Evolutionary conservation across 2,329 filamentous ascomycete genomes (phyloP), one percentile per base, ranked within the genome.

Genomic region (Alternaria consortialis): DNA sequence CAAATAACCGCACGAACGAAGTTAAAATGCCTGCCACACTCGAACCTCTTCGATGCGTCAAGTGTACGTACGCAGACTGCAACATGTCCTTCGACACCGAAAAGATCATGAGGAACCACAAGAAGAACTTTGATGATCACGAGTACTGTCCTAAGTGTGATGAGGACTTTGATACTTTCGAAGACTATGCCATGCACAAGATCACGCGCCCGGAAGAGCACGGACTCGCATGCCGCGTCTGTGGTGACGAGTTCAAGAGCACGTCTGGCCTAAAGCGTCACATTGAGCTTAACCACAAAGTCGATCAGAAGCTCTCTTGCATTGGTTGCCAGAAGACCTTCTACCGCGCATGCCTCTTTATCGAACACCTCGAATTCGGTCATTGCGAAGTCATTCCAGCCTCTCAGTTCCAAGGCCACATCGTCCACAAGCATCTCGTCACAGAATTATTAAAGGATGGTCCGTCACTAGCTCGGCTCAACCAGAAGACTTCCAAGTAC

Each of bases 211-310:
- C 77, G 1, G 67, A 74, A 53, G 70, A 77, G 3, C 80, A 79
- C 31, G 83, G 86, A 62, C 83, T 85, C 46, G 82, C 81, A 52
- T 89, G 87, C 70, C 83, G 85, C 12, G 79, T 87, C 42, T 89
- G 87, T 54, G 84, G 83, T 12, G 71, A 81, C 8, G 85, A 88
- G 42, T 88, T 87, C 74, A 82, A 83, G 62, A 85, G 81, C 29
- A 77, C 81, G 3, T 80, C 80, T 23, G 87, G 85, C 1, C 78
- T 84, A 11, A 81, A 84, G 54, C 68, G 68, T 20, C 87, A 89
- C 64, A 80, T 87, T n/a, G 77, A 80, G 56, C 72, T 80, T 64
- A 74, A 70, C 11, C 86, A 88, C 64, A 81, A 76, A 9, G 71
- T 81, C 7, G 74, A 82, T 6, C 86, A 87, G 60, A 76, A 82